Base-by-base conservation (phyloP, 176 grass and related monocot species). In the Eleusine coracana region DNA sequence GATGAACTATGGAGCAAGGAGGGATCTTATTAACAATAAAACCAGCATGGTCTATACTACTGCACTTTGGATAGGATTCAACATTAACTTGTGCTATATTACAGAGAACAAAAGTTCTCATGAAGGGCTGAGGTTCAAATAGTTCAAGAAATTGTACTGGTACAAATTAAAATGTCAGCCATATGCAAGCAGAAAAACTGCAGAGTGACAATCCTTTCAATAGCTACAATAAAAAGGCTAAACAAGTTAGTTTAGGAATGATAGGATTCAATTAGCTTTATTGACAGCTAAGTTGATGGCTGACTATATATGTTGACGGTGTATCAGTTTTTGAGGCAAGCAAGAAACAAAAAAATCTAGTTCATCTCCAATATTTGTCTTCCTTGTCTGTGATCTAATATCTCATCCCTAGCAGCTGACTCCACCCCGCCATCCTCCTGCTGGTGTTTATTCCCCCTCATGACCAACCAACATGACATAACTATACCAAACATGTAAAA, bases 101-200 rank as follows among this genome's bases (percentile, higher is more conserved):
- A 34, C 31, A 34, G 31, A 34, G 31, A 34, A 34, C 31, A 45
- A 71, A 36, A 74, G 18, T 4, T 54, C 16, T 2, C 25, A 74
- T 48, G 52, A 36, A 50, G 28, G 27, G 23, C 50, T 45, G 16
- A 74, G 25, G 28, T 74, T 18, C 17, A 73, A 51, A 73, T 17
- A 48, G 14, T 20, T 48, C 45, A 51, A 49, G 34, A 52, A 52
- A 4, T 50, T 48, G 23, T 48, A 49, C 13, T 27, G 69, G 44
- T 48, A 48, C 23, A 71, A 46, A 71, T 71, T 28, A 49, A 72
- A 49, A 9, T 48, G 42, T 49, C 44, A 17, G 3, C 71, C 16
- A 66, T 66, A 79, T 66, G 62, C 17, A 36, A 21, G 41, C n/a
- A 78, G 58, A 14, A 74, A 72, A 72, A 78, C 13, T 65, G 27